phyloP scores from a whole-genome alignment of 176 grass and related monocot species.

The Typha latifolia region DNA sequence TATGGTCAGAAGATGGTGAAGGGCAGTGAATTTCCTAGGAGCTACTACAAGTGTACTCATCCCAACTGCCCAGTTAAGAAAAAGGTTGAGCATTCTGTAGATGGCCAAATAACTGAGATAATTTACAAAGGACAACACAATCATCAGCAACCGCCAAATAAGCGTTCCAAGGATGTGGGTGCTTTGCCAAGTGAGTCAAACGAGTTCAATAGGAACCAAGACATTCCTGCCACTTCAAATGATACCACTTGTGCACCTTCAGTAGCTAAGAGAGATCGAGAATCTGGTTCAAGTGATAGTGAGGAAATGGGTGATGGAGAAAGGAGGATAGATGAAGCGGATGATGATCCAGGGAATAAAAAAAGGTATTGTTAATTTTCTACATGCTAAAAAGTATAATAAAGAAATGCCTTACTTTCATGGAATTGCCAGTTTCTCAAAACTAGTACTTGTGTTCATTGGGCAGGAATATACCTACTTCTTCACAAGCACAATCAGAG shows the following conservation, averaged over 20 bases:
- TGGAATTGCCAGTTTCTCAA: neutral
- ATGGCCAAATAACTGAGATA: conserved; percentile 94
- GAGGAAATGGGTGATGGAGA: conserved; percentile 46
- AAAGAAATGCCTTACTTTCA: neutral
- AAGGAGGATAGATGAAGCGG: conserved; percentile 24
- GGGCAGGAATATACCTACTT: conserved; percentile 16
- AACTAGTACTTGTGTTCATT: neutral
- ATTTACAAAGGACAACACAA: conserved; percentile 95
- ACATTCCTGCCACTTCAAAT: conserved; percentile 19
- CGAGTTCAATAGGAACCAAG: conserved; percentile 11
- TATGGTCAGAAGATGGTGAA: conserved; percentile 96
- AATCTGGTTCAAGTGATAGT: conserved; percentile 52
- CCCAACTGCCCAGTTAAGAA: conserved; percentile 73
- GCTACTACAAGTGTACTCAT: conserved; percentile 86
- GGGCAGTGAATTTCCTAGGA: conserved; percentile 74
- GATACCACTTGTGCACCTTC: conserved; percentile 34
- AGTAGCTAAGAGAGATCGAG: conserved; percentile 47
- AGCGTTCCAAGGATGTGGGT: conserved; percentile 58
- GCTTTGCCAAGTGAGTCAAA: conserved; percentile 33
- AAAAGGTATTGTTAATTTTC: conserved; percentile 41
- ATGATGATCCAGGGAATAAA: conserved; percentile 43
- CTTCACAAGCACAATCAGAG: conserved; percentile 59
- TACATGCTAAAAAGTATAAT: neutral
- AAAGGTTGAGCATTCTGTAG: conserved; percentile 76
- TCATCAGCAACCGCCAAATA: conserved; percentile 67